These are phyloP conservation scores for Huntiella savannae DNA, from an alignment of 2,329 filamentous ascomycete species.

Conservation along the genomic window DNA sequence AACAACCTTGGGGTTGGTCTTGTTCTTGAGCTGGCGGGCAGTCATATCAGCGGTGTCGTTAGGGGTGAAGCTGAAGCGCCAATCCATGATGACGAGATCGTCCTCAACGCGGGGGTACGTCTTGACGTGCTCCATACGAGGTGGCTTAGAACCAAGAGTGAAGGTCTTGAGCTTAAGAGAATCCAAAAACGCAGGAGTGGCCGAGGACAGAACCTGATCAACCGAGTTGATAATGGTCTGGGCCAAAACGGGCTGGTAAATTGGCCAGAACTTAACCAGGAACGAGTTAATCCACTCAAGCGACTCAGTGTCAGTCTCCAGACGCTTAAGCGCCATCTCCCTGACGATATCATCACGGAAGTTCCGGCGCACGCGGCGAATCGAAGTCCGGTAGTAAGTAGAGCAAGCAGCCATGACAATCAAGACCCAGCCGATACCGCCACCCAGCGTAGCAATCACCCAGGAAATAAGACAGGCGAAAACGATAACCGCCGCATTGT, in stretches of 20 bases:
- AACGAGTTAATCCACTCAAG: conserved; percentile 99
- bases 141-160: conserved; percentile 83
- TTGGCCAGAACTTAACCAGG: conserved; percentile 96
- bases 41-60: conserved; percentile 90
- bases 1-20: conserved; percentile 91
- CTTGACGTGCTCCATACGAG: conserved; percentile 92
- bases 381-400: conserved; percentile 91
- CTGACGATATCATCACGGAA: conserved; percentile 86
- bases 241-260: conserved; percentile 85
- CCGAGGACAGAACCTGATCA: conserved; percentile 84
- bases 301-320: conserved; percentile 82
- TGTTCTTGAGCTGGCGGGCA: conserved; percentile 72
- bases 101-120: conserved; percentile 92
- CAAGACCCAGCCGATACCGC: conserved; percentile 82
- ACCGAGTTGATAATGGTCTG: conserved; percentile 85
- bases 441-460: conserved; percentile 74
- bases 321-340: conserved; percentile 66
- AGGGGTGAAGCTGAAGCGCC: conserved; percentile 98
- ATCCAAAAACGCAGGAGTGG: conserved; percentile 82
- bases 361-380: conserved; percentile 83
- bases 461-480: conserved; percentile 85
- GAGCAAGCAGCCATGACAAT: conserved; percentile 81
- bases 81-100: conserved; percentile 95
- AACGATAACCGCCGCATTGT: conserved; percentile 84
- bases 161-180: conserved; percentile 88